Conservation (phyloP, 257 asterid species). For the Thymus quinquecostatus region DNA sequence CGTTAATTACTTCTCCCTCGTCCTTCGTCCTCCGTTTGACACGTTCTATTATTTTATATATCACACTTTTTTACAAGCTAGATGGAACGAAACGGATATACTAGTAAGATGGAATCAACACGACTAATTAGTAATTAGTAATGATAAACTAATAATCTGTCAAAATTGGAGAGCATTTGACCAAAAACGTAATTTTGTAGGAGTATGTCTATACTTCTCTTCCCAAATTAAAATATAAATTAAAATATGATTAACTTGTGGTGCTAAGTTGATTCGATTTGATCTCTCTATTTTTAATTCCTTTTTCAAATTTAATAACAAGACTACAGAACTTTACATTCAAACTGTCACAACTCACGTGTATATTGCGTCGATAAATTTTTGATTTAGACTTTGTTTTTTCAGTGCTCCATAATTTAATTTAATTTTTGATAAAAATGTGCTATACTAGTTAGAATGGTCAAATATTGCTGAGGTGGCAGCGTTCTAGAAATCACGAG, state of each 20-base stretch:
- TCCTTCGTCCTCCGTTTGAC: too few relatives aligned
- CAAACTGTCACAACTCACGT: too few relatives aligned
- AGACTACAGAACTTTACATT: too few relatives aligned
- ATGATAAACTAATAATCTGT: not conserved
- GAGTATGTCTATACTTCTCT: not conserved
- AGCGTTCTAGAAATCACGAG: constrained; percentile 32
- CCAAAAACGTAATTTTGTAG: not conserved
- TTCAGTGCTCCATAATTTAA: too few relatives aligned
- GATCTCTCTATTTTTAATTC: not conserved
- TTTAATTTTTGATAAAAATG: too few relatives aligned
- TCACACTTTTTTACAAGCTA: too few relatives aligned
- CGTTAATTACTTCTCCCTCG: not conserved
- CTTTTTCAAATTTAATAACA: not conserved
- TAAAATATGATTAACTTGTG: not conserved
- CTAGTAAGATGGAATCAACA: not conserved
- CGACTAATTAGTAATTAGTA: not conserved
- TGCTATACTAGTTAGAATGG: too few relatives aligned
- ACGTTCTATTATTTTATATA: too few relatives aligned
- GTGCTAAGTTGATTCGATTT: not conserved
- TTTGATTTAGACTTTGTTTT: too few relatives aligned
- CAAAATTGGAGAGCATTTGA: not conserved
- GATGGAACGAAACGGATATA: too few relatives aligned
- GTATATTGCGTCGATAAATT: too few relatives aligned
- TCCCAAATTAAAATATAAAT: constrained; percentile 6
- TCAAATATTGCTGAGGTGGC: not conserved